Conservation (phyloP, 2,329 filamentous ascomycete species). For the Exserohilum turcica region DNA sequence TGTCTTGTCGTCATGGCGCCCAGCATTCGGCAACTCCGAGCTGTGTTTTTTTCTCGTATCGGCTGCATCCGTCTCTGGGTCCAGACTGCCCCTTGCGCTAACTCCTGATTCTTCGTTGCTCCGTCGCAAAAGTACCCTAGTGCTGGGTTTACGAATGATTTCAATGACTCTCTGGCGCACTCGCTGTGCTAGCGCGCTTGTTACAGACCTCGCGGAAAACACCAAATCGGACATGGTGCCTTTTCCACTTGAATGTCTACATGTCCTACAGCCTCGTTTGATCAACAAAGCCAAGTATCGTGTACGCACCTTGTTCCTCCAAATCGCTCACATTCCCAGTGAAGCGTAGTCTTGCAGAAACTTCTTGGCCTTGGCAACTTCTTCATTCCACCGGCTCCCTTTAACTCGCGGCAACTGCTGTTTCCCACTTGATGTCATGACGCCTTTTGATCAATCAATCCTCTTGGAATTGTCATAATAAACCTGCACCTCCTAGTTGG, state of each 20-base stretch:
- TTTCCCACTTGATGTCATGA: background rate
- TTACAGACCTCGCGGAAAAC: too few species aligned
- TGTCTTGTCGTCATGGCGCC: background rate
- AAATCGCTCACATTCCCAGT: background rate
- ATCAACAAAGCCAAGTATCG: background rate
- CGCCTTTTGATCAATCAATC: too few species aligned
- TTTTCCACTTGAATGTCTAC: too few species aligned
- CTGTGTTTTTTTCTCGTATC: background rate
- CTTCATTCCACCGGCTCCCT: background rate
- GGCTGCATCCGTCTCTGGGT: background rate
- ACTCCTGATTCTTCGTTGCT: background rate
- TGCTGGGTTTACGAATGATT: background rate
- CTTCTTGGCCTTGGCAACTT: background rate
- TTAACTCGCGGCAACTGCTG: background rate
- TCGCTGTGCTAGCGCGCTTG: too few species aligned
- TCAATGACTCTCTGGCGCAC: too few species aligned
- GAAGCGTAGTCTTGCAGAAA: background rate
- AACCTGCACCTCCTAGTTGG: conserved; percentile 4
- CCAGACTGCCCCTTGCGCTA: background rate
- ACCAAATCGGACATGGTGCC: too few species aligned
- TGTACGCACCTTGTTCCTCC: background rate
- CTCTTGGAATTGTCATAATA: background rate
- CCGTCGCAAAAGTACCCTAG: too few species aligned
- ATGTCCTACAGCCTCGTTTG: background rate
- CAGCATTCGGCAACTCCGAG: background rate